Evolutionary conservation across 345 rosid genomes (phyloP).

Genomic region (Populus euphratica): DNA sequence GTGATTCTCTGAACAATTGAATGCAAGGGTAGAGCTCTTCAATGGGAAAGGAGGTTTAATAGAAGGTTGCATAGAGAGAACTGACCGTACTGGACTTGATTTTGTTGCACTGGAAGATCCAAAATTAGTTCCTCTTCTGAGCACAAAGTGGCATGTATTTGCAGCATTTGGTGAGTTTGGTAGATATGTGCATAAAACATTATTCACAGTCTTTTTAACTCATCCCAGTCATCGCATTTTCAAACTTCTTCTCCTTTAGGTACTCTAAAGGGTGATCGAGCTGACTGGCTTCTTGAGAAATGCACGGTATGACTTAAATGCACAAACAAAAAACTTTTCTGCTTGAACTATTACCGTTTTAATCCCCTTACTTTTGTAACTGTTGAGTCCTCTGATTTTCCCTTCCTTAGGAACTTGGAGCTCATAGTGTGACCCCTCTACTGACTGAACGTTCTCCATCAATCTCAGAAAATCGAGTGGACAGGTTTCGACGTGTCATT

Average conservation of each 20-base stretch:
- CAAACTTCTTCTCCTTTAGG: constrained; percentile 39
- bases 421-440: constrained; percentile 76
- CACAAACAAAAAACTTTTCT: background rate
- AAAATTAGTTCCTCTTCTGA: constrained; percentile 43
- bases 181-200: background rate
- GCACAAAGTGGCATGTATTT: constrained; percentile 68
- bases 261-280: constrained; percentile 86
- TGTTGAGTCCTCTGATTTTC: constrained; percentile 6
- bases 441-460: constrained; percentile 66
- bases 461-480: constrained; percentile 72
- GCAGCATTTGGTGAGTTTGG: constrained; percentile 77
- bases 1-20: constrained; percentile 6
- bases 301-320: constrained; percentile 59
- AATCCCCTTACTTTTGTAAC: background rate
- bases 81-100: constrained; percentile 62
- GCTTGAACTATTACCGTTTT: background rate
- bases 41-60: constrained; percentile 82
- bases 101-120: constrained; percentile 65
- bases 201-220: background rate
- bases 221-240: background rate
- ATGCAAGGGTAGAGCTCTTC: constrained; percentile 85
- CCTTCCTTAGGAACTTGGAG: constrained; percentile 70
- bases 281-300: constrained; percentile 96
- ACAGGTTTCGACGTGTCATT: constrained; percentile 70
- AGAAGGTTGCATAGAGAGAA: constrained; percentile 55